These are phyloP conservation scores for Botryotinia globosa DNA, from an alignment of 2,329 filamentous ascomycete species.

Conservation along the genomic window DNA sequence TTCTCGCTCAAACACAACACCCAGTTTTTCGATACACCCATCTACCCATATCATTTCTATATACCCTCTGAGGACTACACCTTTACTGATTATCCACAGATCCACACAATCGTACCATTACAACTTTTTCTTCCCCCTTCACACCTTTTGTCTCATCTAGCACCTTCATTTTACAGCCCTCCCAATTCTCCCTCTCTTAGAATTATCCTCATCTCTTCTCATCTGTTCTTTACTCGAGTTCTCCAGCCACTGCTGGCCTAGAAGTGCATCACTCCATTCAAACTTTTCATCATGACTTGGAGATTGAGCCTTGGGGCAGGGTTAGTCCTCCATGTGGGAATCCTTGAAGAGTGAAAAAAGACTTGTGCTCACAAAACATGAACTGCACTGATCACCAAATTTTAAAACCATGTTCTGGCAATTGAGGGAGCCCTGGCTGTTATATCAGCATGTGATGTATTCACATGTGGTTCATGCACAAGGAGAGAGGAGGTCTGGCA, in stretches of 20 bases:
- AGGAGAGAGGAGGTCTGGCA: too few relatives aligned
- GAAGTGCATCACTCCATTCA: background rate
- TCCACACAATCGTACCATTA: background rate
- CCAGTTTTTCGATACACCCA: background rate
- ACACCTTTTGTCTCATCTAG: background rate
- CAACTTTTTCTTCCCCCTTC: background rate
- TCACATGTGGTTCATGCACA: background rate
- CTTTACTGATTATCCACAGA: background rate
- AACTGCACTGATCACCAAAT: constrained; percentile 11
- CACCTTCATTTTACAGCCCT: background rate
- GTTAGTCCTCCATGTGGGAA: background rate
- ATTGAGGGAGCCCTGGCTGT: constrained; percentile 11
- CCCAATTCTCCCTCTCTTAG: background rate
- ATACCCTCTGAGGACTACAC: background rate
- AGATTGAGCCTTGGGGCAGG: background rate
- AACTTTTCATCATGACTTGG: background rate
- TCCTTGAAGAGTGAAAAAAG: background rate
- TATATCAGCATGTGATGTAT: background rate
- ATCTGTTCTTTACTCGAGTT: constrained; percentile 1
- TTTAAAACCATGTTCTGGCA: constrained; percentile 12
- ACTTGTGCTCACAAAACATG: constrained; percentile 3
- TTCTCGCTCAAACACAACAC: background rate
- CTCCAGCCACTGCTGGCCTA: constrained; percentile 10
- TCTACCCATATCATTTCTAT: background rate
- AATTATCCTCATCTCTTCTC: background rate